These are phyloP conservation scores for Collybiopsis luxurians DNA, from an alignment of 768 basidiomycete genomes.

Conservation along the genomic window DNA sequence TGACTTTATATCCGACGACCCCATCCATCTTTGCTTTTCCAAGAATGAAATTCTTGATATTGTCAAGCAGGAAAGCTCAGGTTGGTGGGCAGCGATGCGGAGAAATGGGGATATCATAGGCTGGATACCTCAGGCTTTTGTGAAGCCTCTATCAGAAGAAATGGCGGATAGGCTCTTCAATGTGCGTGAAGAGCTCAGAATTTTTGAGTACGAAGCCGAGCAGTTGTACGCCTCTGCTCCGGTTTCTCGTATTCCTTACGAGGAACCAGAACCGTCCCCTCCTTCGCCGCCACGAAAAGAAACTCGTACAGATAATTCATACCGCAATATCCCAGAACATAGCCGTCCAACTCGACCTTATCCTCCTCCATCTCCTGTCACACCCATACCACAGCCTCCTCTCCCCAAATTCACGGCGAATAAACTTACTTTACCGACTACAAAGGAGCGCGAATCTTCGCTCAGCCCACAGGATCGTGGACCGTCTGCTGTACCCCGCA, in stretches of 20 bases:
- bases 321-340: background rate
- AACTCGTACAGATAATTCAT: background rate
- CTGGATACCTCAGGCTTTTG: conserved; percentile 77
- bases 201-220: conserved; percentile 47
- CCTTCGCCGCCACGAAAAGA: conserved; percentile 1
- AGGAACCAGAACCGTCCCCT: conserved; percentile 13
- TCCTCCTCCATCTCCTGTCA: conserved; percentile 36
- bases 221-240: conserved; percentile 39
- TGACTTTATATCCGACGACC: conserved; percentile 64
- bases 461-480: conserved; percentile 12
- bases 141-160: conserved; percentile 49
- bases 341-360: conserved; percentile 14
- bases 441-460: conserved; percentile 16
- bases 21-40: conserved; percentile 57
- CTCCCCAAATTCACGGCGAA: conserved; percentile 20
- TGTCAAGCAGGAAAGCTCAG: conserved; percentile 65
- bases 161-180: conserved; percentile 47
- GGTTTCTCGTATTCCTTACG: conserved; percentile 26
- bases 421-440: conserved; percentile 34
- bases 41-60: conserved; percentile 68
- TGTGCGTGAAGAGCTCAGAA: conserved; percentile 41
- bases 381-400: conserved; percentile 33
- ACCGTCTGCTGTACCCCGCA: conserved; percentile 16
- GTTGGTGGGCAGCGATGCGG: conserved; percentile 82
- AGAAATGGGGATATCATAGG: conserved; percentile 51